A percentile compares a stretch with the other conserved stretches of the same genome.
Conservation (phyloP, 2,329 filamentous ascomycete genomes). For the Anthostomella pinea region DNA sequence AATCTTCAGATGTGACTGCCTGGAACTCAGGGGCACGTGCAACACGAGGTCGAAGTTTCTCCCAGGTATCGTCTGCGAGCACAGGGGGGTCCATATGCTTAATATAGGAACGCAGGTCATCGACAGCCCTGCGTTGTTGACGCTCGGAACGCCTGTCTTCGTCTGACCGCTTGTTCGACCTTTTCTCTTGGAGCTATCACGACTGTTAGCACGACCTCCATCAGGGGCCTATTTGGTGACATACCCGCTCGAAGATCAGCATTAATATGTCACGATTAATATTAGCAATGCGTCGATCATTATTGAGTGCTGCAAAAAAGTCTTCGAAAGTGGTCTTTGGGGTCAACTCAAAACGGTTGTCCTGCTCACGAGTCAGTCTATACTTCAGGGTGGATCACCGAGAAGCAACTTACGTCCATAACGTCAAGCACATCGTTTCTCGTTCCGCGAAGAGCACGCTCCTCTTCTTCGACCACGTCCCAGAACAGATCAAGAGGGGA, state of each 20-base stretch:
- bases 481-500: slow-evolving; percentile 90
- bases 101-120: slow-evolving; percentile 79
- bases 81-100: slow-evolving; percentile 90
- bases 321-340: slow-evolving; percentile 84
- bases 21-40: slow-evolving; percentile 81
- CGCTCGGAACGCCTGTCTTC: slow-evolving; percentile 85
- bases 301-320: slow-evolving; percentile 77
- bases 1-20: slow-evolving; percentile 77
- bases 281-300: slow-evolving; percentile 84
- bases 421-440: slow-evolving; percentile 85
- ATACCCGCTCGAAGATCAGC: slow-evolving; percentile 79
- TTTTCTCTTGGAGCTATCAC: slow-evolving; percentile 75
- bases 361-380: slow-evolving; percentile 48
- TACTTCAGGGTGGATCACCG: not conserved
- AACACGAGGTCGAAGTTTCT: slow-evolving; percentile 77
- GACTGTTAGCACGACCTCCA: slow-evolving; percentile 22
- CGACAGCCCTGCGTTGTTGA: slow-evolving; percentile 78
- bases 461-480: slow-evolving; percentile 92
- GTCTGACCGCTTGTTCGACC: slow-evolving; percentile 66
- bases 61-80: slow-evolving; percentile 75
- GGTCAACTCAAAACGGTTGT: slow-evolving; percentile 88
- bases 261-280: slow-evolving; percentile 76
- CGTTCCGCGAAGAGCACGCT: slow-evolving; percentile 76
- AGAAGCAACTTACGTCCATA: slow-evolving; percentile 67
- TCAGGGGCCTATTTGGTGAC: slow-evolving; percentile 23